Evolutionary conservation across 148 eudicot species (phyloP), one percentile per base, ranked within the genome.

Genomic region (Rhododendron simsii): DNA sequence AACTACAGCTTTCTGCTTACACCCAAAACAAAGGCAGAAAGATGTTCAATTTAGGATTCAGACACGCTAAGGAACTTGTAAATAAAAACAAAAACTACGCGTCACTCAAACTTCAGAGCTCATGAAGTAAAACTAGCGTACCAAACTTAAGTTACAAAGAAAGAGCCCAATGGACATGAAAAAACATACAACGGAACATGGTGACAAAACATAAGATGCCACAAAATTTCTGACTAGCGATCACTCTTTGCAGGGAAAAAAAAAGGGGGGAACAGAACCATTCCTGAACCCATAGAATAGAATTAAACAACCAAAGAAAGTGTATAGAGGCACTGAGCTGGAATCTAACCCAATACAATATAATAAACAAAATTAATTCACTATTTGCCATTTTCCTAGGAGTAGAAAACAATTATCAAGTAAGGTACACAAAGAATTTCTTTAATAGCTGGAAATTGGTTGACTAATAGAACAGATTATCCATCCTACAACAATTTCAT

Each of bases 1-100:
- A 86, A 93, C 86, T 80, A 94, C 94, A 85, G 95, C 96, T 91
- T 93, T 94, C 96, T 93, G 95, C 83, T 86, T 83, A 82, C 87
- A 91, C 28, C 16, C 85, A 81, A 84, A 67, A 80, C n/a, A 78
- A 85, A 77, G 50, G 16, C n/a, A 53, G 78, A 67, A 61, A 77
- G 73, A 23, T 44, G 69, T 45, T 74, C 35, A 44, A 37, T 23
- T 20, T 7, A 45, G n/a, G 33, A 75, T 20, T 21, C 26, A n/a
- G 45, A 28, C 82, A 28, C 48, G 21, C 61, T 77, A 59, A 78
- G 48, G 37, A 28, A 28, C 80, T 53, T 44, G 67, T 11, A n/a
- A 39, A 35, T 44, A 12, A 26, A 30, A 57, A 28, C 12, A 47
- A 35, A 21, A 47, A 50, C 26, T 51, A 2, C 51, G 1, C 15